phyloP scores from a whole-genome alignment of 108 stramenopile species.

The Fragilaria crotonensis region DNA sequence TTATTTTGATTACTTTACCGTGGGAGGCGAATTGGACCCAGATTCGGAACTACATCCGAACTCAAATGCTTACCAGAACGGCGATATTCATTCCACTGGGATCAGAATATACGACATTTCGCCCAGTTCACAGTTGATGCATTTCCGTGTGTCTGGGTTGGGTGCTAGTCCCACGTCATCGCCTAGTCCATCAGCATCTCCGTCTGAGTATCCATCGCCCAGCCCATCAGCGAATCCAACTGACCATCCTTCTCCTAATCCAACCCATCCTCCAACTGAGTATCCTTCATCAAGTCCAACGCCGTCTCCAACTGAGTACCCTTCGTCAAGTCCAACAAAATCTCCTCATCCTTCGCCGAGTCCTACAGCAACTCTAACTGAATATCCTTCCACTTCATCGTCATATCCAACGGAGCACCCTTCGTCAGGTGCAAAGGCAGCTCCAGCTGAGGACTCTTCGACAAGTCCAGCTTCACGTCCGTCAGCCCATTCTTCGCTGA shows the following conservation, averaged over 20 bases:
- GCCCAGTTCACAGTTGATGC: background rate
- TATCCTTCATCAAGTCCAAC: background rate
- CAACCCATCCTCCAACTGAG: background rate
- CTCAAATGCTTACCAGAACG: conserved; percentile 49
- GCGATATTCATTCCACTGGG: conserved; percentile 23
- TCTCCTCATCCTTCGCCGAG: background rate
- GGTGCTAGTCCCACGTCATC: conserved; percentile 10
- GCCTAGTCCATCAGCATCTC: background rate
- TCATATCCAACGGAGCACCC: conserved; percentile 12
- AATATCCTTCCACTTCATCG: background rate
- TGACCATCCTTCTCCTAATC: background rate
- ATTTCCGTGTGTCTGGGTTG: background rate
- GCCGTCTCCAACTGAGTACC: background rate
- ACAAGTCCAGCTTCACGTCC: too few relatives aligned
- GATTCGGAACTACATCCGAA: conserved; percentile 29
- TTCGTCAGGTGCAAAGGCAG: conserved; percentile 9
- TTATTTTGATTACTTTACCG: background rate
- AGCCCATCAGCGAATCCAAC: background rate
- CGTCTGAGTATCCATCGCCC: background rate
- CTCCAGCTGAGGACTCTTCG: background rate
- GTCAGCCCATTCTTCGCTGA: too few relatives aligned
- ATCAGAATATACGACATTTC: conserved; percentile 27
- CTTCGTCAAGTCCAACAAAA: background rate
- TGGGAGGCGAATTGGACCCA: background rate
- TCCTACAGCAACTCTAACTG: background rate